Percentiles rank a stretch among this genome's conserved stretches.
Evolutionary conservation across 768 basidiomycete genomes (phyloP).

Genomic region (Hygrocybe coccinea): DNA sequence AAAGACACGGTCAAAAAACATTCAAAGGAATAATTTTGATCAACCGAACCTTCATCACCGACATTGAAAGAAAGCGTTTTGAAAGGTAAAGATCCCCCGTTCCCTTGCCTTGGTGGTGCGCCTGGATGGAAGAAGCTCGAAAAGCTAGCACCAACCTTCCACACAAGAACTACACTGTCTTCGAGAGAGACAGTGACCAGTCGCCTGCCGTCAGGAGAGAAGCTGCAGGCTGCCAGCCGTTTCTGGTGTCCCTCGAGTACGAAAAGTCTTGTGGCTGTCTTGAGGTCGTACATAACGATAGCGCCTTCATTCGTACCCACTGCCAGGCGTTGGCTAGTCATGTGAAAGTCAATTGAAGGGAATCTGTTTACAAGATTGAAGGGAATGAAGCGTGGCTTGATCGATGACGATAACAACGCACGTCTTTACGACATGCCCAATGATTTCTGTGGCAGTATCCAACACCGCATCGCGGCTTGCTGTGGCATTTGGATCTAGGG

Average conservation of each 20-base stretch:
- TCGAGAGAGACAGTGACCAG: conserved; percentile 84
- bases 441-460: conserved; percentile 89
- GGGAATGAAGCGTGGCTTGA: not conserved
- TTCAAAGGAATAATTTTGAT: not conserved
- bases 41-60: conserved; percentile 67
- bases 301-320: conserved; percentile 95
- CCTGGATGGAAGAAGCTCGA: conserved; percentile 88
- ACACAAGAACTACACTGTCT: conserved; percentile 80
- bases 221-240: conserved; percentile 76
- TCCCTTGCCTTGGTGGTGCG: conserved; percentile 85
- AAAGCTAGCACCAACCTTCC: conserved; percentile 93
- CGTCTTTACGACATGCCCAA: conserved; percentile 93
- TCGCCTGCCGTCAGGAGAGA: conserved; percentile 89
- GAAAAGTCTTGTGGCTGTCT: conserved; percentile 91
- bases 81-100: conserved; percentile 76
- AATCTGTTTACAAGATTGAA: conserved; percentile 45
- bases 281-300: conserved; percentile 92
- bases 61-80: conserved; percentile 84
- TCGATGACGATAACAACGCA: conserved; percentile 35
- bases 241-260: conserved; percentile 90
- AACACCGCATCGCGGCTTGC: conserved; percentile 76
- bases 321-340: conserved; percentile 77
- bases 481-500: conserved; percentile 84
- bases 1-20: not conserved
- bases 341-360: conserved; percentile 92